These are phyloP conservation scores for Yamadazyma buinensis DNA, from an alignment of 1,139 yeast species.

Conservation along the genomic window DNA sequence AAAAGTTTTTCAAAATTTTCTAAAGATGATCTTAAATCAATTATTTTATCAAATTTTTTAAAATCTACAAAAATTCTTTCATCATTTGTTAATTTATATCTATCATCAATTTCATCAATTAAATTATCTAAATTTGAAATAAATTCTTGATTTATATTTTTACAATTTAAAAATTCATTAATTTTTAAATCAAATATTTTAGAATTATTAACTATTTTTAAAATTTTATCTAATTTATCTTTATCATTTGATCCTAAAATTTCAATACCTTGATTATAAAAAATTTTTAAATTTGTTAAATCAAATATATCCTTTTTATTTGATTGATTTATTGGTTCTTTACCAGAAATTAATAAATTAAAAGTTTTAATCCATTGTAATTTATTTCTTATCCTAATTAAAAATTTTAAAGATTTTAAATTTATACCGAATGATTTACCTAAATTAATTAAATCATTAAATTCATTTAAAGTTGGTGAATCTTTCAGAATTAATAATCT, in stretches of 20 bases:
- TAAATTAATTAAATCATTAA: constrained; percentile 43
- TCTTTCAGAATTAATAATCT: constrained; percentile 30
- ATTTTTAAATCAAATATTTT: constrained; percentile 27
- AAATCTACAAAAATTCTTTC: constrained; percentile 13
- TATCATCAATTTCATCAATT: constrained; percentile 14
- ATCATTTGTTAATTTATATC: constrained; percentile 9
- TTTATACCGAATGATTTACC: constrained; percentile 61
- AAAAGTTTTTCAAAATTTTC: constrained; percentile 11
- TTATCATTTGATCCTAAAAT: constrained; percentile 29
- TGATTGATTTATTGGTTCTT: constrained; percentile 35
- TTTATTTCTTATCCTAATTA: constrained; percentile 48
- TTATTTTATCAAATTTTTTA: constrained; percentile 11
- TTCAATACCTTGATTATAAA: constrained; percentile 40
- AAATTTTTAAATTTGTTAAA: constrained; percentile 30
- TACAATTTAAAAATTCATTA: constrained; percentile 16
- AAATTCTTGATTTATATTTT: constrained; percentile 2
- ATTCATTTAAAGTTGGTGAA: constrained; percentile 30
- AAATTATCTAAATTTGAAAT: constrained; percentile 11
- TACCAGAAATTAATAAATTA: constrained; percentile 33
- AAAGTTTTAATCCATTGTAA: constrained; percentile 46
- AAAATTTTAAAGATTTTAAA: constrained; percentile 46
- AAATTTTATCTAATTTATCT: constrained; percentile 19
- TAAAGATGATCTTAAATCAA: constrained; percentile 13
- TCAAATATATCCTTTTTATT: constrained; percentile 33
- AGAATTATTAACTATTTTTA: constrained; percentile 27